Percentiles rank a stretch among this genome's conserved stretches.
These are phyloP conservation scores for Chlamydomonas sp. DNA, from an alignment of 139 green algal species.

Conservation along the genomic window DNA sequence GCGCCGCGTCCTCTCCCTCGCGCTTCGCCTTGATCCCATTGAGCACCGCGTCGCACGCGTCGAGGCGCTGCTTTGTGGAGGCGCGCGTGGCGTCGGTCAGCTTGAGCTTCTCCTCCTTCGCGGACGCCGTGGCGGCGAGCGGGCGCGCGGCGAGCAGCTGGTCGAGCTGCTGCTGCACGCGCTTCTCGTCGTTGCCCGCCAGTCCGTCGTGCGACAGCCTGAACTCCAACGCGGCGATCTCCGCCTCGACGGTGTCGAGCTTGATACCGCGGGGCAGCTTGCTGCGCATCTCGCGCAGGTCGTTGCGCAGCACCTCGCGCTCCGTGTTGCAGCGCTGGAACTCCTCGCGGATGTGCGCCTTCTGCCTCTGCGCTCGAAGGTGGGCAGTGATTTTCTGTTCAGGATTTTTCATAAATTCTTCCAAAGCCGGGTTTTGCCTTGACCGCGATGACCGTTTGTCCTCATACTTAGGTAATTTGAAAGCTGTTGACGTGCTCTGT, in stretches of 20 bases:
- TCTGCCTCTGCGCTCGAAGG: constrained; percentile 46
- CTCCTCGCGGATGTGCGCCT: constrained; percentile 37
- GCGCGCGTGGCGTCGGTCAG: constrained; percentile 10
- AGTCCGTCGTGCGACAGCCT: constrained; percentile 40
- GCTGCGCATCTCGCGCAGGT: constrained; percentile 23
- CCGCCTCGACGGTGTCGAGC: constrained; percentile 24
- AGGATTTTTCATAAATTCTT: too few species aligned
- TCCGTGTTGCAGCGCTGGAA: constrained; percentile 22
- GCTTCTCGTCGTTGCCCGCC: constrained; percentile 31
- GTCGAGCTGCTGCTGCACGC: constrained; percentile 21
- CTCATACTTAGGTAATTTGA: too few species aligned
- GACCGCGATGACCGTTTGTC: too few species aligned
- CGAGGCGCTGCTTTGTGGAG: constrained; percentile 15
- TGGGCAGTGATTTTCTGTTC: too few species aligned
- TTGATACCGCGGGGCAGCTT: constrained; percentile 21
- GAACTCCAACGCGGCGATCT: constrained; percentile 36
- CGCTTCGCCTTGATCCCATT: constrained; percentile 22
- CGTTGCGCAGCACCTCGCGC: constrained; percentile 19
- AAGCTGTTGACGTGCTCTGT: too few species aligned
- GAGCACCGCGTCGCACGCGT: constrained; percentile 33
- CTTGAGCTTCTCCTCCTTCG: constrained; percentile 26
- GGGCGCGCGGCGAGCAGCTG: constrained; percentile 20
- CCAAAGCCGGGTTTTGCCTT: too few species aligned
- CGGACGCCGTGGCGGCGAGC: constrained; percentile 15
- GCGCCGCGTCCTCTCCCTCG: constrained; percentile 17